Percentiles rank a stretch among this genome's conserved stretches.
Conservation (phyloP, 768 basidiomycete genomes). For the Lanmaoa pseudosensibilis region DNA sequence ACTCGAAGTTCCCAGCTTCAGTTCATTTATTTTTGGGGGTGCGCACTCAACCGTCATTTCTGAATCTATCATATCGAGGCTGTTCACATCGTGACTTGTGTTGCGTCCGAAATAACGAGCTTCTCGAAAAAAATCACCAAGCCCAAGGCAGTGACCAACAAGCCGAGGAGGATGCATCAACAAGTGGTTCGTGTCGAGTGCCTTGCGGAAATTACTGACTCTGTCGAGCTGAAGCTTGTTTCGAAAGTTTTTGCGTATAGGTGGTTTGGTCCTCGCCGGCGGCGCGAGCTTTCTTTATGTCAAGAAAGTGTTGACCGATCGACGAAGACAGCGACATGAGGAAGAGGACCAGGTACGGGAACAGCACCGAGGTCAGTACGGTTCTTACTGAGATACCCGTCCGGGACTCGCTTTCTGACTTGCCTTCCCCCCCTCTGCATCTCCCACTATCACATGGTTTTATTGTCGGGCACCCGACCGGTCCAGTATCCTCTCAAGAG, state of each 20-base stretch:
- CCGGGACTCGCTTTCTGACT: slow-evolving; percentile 10
- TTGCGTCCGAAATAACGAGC: neutral
- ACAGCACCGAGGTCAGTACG: slow-evolving; percentile 1
- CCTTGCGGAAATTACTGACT: neutral
- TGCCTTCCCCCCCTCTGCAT: neutral
- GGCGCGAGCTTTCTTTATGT: slow-evolving; percentile 33
- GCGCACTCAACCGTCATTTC: neutral
- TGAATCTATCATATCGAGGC: neutral
- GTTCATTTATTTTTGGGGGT: slow-evolving; percentile 13
- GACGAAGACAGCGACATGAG: slow-evolving; percentile 24
- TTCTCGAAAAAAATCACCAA: neutral
- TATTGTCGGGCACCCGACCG: neutral
- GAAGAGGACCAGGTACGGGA: slow-evolving; percentile 20
- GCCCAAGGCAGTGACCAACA: neutral
- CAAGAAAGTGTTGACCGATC: slow-evolving; percentile 28
- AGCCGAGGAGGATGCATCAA: slow-evolving; percentile 15
- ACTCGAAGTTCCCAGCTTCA: slow-evolving; percentile 14
- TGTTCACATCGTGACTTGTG: neutral
- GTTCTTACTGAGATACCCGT: neutral
- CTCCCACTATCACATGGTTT: neutral
- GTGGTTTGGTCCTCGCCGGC: slow-evolving; percentile 28
- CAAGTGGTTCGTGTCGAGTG: slow-evolving; percentile 16
- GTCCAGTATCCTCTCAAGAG: slow-evolving; percentile 5
- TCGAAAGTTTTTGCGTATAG: slow-evolving; percentile 26
- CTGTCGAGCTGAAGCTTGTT: neutral